phyloP scores from a whole-genome alignment of 2,329 filamentous ascomycete genomes.

The Cyphellophora attinorum region DNA sequence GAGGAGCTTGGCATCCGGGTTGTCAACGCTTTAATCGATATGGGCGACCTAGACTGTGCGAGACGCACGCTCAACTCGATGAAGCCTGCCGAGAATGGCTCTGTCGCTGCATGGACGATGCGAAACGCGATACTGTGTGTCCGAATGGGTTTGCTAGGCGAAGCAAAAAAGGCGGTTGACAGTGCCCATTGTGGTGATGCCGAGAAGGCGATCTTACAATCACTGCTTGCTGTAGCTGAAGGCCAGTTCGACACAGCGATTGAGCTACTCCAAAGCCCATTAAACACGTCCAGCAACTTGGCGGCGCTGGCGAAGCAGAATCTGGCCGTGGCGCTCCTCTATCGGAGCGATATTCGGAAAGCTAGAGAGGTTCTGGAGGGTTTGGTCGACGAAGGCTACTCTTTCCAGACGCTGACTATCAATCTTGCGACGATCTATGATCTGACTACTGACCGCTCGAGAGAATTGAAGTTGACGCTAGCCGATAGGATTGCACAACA shows the following conservation, averaged over 20 bases:
- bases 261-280: conserved; percentile 4
- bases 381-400: conserved; percentile 52
- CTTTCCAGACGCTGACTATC: conserved; percentile 74
- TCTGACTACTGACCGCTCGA: conserved; percentile 69
- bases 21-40: conserved; percentile 46
- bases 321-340: conserved; percentile 72
- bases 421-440: conserved; percentile 90
- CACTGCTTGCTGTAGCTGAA: conserved; percentile 70
- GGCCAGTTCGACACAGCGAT: conserved; percentile 58
- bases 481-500: conserved; percentile 59
- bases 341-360: conserved; percentile 66
- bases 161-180: conserved; percentile 50
- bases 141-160: conserved; percentile 65
- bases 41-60: conserved; percentile 79
- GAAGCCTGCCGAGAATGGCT: conserved; percentile 22
- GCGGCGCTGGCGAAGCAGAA: conserved; percentile 74
- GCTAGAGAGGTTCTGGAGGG: conserved; percentile 58
- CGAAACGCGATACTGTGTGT: conserved; percentile 60
- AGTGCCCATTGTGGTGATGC: conserved; percentile 27
- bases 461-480: conserved; percentile 59
- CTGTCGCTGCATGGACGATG: conserved; percentile 18
- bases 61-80: conserved; percentile 61
- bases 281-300: conserved; percentile 24
- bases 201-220: conserved; percentile 39
- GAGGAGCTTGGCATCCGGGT: conserved; percentile 61